These are phyloP conservation scores for Beverwykella pulmonaria DNA, from an alignment of 495 filamentous ascomycete genomes.

Conservation along the genomic window DNA sequence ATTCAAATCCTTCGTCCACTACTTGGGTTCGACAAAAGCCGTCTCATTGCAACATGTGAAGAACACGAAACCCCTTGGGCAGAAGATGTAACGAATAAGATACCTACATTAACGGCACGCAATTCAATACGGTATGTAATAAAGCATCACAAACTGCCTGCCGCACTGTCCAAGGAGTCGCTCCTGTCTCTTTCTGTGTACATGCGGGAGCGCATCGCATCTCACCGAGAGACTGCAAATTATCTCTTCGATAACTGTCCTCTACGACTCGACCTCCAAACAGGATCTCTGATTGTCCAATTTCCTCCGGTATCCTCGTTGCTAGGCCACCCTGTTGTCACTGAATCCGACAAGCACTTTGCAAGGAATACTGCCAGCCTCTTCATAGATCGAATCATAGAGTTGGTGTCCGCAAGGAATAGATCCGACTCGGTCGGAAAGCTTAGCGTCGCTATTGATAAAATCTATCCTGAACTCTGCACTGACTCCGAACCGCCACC, in stretches of 20 bases:
- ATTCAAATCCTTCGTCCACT: slow-evolving; percentile 75
- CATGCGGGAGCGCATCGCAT: slow-evolving; percentile 45
- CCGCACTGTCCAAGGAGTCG: slow-evolving; percentile 66
- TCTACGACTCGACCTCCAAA: slow-evolving; percentile 21
- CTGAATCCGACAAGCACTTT: slow-evolving; percentile 12
- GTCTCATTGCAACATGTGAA: slow-evolving; percentile 72
- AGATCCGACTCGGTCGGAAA: neutral
- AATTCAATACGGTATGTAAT: slow-evolving; percentile 75
- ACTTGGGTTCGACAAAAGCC: slow-evolving; percentile 69
- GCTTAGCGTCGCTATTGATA: slow-evolving; percentile 2
- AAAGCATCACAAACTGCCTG: slow-evolving; percentile 61
- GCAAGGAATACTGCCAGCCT: slow-evolving; percentile 20
- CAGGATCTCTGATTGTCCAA: slow-evolving; percentile 30
- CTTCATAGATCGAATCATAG: slow-evolving; percentile 9
- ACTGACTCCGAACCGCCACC: neutral
- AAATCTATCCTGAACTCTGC: slow-evolving; percentile 14
- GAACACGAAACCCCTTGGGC: slow-evolving; percentile 69
- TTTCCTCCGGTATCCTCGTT: slow-evolving; percentile 12
- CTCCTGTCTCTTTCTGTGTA: slow-evolving; percentile 58
- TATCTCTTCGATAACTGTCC: slow-evolving; percentile 25
- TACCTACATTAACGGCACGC: slow-evolving; percentile 72
- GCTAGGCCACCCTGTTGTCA: slow-evolving; percentile 14
- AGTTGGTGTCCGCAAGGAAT: slow-evolving; percentile 12
- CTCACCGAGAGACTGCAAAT: slow-evolving; percentile 36
- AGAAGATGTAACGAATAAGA: slow-evolving; percentile 83